Percentiles rank a stretch among this genome's conserved stretches.
These are phyloP conservation scores for Diaporthe vaccinii DNA, from an alignment of 2,329 filamentous ascomycete genomes.

Conservation along the genomic window DNA sequence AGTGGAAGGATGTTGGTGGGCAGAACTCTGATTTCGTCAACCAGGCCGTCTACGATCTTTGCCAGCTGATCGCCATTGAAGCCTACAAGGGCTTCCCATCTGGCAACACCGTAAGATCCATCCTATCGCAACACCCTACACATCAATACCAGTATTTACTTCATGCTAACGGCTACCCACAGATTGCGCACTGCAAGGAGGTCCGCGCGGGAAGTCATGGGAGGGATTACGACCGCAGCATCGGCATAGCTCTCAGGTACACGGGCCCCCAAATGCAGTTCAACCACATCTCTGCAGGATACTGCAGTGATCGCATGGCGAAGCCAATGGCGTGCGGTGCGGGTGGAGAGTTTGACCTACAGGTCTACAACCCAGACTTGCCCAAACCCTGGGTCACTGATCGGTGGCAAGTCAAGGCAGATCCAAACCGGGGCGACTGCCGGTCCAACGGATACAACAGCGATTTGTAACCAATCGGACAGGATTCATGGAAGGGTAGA, in stretches of 20 bases:
- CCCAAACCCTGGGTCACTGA: background rate
- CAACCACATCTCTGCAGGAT: background rate
- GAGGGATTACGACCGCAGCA: slow-evolving; percentile 3
- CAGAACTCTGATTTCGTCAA: background rate
- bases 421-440: background rate
- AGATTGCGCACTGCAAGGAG: slow-evolving; percentile 1
- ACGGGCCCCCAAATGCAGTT: background rate
- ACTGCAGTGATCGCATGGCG: background rate
- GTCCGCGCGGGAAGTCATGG: background rate
- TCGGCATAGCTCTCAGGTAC: slow-evolving; percentile 7
- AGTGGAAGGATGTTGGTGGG: slow-evolving; percentile 6
- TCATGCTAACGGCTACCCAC: background rate
- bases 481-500: too few species aligned
- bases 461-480: background rate
- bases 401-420: background rate
- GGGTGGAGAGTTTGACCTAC: background rate
- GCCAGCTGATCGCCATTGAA: background rate
- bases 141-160: background rate
- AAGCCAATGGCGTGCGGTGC: background rate
- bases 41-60: background rate
- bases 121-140: too few species aligned
- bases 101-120: background rate
- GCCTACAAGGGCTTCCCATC: background rate
- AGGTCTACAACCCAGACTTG: background rate
- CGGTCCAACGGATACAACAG: background rate